phyloP scores from a whole-genome alignment of 495 filamentous ascomycete species.

The Talaromyces proteolyticus region DNA sequence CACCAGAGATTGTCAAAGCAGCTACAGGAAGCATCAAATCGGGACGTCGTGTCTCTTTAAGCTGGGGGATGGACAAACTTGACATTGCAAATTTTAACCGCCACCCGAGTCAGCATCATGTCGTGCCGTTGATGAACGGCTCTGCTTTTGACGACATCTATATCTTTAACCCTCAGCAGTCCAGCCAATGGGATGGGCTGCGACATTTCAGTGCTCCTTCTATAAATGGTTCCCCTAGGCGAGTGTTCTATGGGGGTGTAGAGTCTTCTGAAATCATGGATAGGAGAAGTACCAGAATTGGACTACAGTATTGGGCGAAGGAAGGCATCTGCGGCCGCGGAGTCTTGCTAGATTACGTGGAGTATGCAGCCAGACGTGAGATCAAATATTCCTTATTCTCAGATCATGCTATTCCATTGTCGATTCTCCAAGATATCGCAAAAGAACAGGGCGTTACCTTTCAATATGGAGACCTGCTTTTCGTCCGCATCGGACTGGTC shows the following conservation, averaged over 20 bases:
- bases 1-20: constrained; percentile 31
- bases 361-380: constrained; percentile 37
- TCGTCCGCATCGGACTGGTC: constrained; percentile 42
- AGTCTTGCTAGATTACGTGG: constrained; percentile 48
- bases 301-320: constrained; percentile 38
- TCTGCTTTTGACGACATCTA: constrained; percentile 58
- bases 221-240: constrained; percentile 14
- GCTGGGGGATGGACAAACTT: constrained; percentile 40
- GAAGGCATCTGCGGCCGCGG: constrained; percentile 47
- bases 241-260: constrained; percentile 47
- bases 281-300: constrained; percentile 43
- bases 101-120: constrained; percentile 31
- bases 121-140: constrained; percentile 33
- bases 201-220: constrained; percentile 41
- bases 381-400: constrained; percentile 30
- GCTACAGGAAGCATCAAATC: constrained; percentile 30
- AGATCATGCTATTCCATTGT: constrained; percentile 30
- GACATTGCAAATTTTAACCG: constrained; percentile 38
- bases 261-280: constrained; percentile 41
- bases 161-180: constrained; percentile 63
- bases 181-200: constrained; percentile 70
- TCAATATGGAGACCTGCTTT: constrained; percentile 46
- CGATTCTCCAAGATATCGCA: constrained; percentile 31
- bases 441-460: constrained; percentile 32
- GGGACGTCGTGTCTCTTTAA: constrained; percentile 32